These are phyloP conservation scores for Cladosporium sp. DNA, from an alignment of 2,329 filamentous ascomycete species.

Conservation along the genomic window DNA sequence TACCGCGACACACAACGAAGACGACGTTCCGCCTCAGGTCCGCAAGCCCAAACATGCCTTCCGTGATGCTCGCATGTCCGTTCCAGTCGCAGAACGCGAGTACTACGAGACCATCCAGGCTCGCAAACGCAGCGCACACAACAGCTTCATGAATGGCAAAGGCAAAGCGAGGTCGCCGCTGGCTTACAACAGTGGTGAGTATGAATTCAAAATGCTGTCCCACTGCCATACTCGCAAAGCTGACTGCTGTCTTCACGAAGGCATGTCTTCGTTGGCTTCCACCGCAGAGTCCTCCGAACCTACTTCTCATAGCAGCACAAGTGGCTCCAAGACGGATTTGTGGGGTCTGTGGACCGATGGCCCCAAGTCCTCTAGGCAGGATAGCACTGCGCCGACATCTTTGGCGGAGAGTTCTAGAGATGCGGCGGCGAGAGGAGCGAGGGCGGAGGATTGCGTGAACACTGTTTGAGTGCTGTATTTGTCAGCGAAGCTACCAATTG, in stretches of 20 bases:
- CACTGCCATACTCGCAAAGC: too few relatives aligned
- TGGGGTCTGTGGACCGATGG: background rate
- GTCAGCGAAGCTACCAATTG: background rate
- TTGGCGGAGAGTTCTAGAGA: background rate
- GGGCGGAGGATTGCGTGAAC: background rate
- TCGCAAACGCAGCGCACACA: background rate
- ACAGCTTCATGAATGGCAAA: background rate
- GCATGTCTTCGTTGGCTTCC: background rate
- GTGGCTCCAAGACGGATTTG: background rate
- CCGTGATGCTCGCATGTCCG: conserved; percentile 6
- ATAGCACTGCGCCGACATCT: background rate
- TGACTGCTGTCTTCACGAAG: background rate
- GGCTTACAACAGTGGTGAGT: background rate
- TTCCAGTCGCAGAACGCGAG: background rate
- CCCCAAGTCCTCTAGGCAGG: background rate
- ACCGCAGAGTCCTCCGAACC: background rate
- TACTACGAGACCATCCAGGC: background rate
- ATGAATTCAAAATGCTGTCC: too few relatives aligned
- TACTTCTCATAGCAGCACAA: background rate
- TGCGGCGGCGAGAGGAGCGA: background rate
- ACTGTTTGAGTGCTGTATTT: background rate
- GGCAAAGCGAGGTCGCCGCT: background rate
- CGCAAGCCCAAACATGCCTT: conserved; percentile 1
- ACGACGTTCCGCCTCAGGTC: background rate
- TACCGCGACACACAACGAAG: too few relatives aligned